Conservation (phyloP, 83 land plant species). For the Picea mariana region DNA sequence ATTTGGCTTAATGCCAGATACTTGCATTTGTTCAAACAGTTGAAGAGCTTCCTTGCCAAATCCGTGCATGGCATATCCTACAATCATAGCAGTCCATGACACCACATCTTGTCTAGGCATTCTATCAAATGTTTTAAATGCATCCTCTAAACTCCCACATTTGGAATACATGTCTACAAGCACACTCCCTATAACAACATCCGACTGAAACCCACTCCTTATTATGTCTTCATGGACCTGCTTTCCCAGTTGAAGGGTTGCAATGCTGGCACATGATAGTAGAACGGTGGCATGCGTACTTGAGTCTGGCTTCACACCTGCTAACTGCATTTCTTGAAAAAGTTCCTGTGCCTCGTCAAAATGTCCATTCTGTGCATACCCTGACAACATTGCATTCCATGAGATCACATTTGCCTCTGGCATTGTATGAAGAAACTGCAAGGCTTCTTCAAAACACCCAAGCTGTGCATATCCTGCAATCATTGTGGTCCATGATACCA, state of each 20-base stretch:
- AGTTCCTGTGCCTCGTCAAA: neutral
- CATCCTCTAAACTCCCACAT: neutral
- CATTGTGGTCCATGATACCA: neutral
- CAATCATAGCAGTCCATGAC: conserved; percentile 23
- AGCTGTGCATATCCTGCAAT: neutral
- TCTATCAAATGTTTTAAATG: neutral
- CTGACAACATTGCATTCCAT: neutral
- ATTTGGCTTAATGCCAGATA: neutral
- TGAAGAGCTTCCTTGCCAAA: conserved; percentile 1
- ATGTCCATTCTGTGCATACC: neutral
- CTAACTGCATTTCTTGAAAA: neutral
- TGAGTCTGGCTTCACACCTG: neutral
- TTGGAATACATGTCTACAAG: neutral
- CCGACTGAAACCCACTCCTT: neutral
- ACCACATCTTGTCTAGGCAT: neutral
- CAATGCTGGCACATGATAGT: neutral
- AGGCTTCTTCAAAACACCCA: neutral
- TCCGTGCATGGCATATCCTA: conserved; percentile 22
- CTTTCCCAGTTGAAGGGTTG: neutral
- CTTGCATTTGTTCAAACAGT: conserved; percentile 19
- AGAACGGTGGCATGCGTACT: neutral
- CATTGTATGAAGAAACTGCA: neutral
- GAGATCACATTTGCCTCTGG: neutral
- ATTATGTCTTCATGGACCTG: neutral
- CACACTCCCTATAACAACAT: neutral